Base-by-base conservation (phyloP, 148 eudicot genomes). In the Simmondsia chinensis region DNA sequence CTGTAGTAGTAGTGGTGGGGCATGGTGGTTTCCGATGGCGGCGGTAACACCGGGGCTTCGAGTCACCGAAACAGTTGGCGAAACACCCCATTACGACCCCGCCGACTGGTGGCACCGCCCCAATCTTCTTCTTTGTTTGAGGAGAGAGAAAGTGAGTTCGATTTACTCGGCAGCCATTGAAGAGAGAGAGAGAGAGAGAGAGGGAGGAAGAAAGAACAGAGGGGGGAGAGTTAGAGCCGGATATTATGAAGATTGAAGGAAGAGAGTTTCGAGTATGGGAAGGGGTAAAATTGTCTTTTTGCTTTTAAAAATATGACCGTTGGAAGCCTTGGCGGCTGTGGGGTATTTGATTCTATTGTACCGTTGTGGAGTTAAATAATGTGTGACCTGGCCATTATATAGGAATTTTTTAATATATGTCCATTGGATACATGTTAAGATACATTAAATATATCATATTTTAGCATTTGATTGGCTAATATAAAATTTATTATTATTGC, bases 271-370 rank as follows among this genome's bases (percentile, higher is more conserved):
- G 50, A 26, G 29, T 6, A 13, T 21, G 4, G 31, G 9, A 9
- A 50, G 21, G 42, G 47, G 31, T 25, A 6, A 35, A 33, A 10
- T 54, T 7, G 50, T 43, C 33, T 34, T 43, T 48, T 20, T 6
- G 6, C 2, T 3, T 9, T 1, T 12, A 25, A 13, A 48, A 61
- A 68, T 68, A 40, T 61, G 63, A 61, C 73, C 73, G 73, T 68
- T 68, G 17, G 45, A 35, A 7, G 37, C 25, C 40, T 25, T 34
- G 23, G 25, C 33, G 57, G 30, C 31, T n/a, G n/a, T n/a, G n/a
- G n/a, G n/a, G n/a, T n/a, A n/a, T n/a, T n/a, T n/a, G n/a, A n/a
- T n/a, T n/a, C n/a, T n/a, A n/a, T n/a, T n/a, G n/a, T n/a, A n/a
- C n/a, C n/a, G n/a, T n/a, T n/a, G n/a, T n/a, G n/a, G n/a, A n/a